Evolutionary conservation across 2,329 filamentous ascomycete species (phyloP).

Genomic region (Chaetomium globosum): DNA sequence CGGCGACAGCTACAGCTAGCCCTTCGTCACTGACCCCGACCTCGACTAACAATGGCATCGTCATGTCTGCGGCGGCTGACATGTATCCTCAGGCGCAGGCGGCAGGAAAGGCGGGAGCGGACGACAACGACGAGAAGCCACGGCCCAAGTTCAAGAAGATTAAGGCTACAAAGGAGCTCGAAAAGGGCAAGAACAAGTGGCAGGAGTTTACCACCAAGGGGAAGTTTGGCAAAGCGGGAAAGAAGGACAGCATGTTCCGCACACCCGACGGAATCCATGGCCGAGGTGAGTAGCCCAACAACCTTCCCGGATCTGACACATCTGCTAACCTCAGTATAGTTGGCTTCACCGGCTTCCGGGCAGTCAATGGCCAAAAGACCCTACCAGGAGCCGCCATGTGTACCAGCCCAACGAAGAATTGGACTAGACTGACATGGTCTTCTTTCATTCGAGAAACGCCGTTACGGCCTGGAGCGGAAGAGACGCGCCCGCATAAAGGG

Average conservation of each 20-base stretch:
- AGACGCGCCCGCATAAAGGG: not conserved
- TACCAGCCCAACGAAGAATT: conserved; percentile 78
- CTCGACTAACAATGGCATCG: conserved; percentile 57
- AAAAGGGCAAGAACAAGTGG: conserved; percentile 91
- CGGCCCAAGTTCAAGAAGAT: conserved; percentile 84
- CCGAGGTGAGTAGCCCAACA: conserved; percentile 64
- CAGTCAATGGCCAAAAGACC: conserved; percentile 95
- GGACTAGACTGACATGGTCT: conserved; percentile 55
- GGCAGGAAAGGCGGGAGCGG: conserved; percentile 53
- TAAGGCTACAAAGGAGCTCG: conserved; percentile 86
- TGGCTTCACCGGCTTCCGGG: conserved; percentile 94
- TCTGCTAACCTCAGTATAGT: conserved; percentile 57
- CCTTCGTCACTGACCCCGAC: conserved; percentile 33
- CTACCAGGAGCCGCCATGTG: conserved; percentile 77
- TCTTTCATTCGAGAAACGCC: conserved; percentile 29
- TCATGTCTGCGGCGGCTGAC: conserved; percentile 59
- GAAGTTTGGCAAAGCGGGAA: conserved; percentile 66
- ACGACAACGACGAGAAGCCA: conserved; percentile 70
- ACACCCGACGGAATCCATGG: conserved; percentile 85
- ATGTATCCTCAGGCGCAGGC: conserved; percentile 60
- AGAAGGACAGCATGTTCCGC: conserved; percentile 97
- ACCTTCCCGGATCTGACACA: not conserved
- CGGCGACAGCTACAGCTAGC: conserved; percentile 24
- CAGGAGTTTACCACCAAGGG: conserved; percentile 84
- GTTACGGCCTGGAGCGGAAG: conserved; percentile 14